A percentile compares a stretch with the other conserved stretches of the same genome.
Evolutionary conservation across 805 yeast species (phyloP).

Genomic region (Kazachstania martiniae): DNA sequence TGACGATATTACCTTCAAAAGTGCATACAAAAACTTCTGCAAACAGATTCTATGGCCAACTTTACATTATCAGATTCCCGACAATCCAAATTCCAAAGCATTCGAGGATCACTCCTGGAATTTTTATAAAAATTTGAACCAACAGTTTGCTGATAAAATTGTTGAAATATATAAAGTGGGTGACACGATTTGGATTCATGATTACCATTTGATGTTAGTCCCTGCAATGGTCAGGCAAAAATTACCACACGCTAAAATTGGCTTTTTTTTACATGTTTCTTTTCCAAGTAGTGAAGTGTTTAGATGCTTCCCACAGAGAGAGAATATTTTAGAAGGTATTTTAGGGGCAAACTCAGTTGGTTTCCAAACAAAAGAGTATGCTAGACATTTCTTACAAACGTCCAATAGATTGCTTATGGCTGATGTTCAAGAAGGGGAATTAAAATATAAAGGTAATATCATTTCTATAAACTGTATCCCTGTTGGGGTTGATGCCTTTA

Average conservation of each 20-base stretch:
- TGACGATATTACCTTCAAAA: constrained; percentile 71
- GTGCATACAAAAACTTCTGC: constrained; percentile 85
- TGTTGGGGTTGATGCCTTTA: constrained; percentile 67
- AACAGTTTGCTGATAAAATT: constrained; percentile 66
- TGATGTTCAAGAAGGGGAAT: constrained; percentile 51
- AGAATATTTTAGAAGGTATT: constrained; percentile 64
- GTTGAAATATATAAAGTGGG: constrained; percentile 57
- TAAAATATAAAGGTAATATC: constrained; percentile 50
- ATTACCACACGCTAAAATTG: constrained; percentile 77
- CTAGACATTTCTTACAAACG: constrained; percentile 87
- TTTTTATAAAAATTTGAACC: constrained; percentile 66
- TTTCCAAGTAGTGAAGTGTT: constrained; percentile 95
- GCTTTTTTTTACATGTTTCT: constrained; percentile 85
- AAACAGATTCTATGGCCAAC: constrained; percentile 97
- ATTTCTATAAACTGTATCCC: constrained; percentile 51
- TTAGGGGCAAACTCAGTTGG: constrained; percentile 81
- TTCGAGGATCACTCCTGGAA: constrained; percentile 95
- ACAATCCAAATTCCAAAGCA: constrained; percentile 84
- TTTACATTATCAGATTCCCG: constrained; percentile 87
- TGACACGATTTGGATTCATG: constrained; percentile 87
- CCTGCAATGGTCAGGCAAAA: constrained; percentile 72
- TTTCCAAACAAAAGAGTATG: constrained; percentile 89
- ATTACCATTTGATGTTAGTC: constrained; percentile 79
- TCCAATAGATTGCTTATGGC: constrained; percentile 75
- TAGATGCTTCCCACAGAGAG: constrained; percentile 85